phyloP scores from a whole-genome alignment of 768 basidiomycete genomes.

The Suillus discolor region DNA sequence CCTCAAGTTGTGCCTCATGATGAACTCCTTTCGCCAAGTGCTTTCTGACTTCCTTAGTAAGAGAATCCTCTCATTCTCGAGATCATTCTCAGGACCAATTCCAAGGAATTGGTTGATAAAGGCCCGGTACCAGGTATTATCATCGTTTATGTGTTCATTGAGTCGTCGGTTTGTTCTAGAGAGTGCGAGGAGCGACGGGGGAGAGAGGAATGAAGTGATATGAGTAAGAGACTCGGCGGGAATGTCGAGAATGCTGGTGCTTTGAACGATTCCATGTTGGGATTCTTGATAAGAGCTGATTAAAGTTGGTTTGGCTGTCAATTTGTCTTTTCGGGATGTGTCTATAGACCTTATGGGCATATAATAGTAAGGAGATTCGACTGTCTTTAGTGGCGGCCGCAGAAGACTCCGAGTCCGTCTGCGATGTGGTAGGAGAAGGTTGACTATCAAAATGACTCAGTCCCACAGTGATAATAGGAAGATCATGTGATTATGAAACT shows the following conservation, averaged over 20 bases:
- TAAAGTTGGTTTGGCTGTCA: constrained; percentile 32
- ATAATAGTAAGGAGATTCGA: constrained; percentile 43
- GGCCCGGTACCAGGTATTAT: constrained; percentile 80
- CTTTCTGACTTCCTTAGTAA: constrained; percentile 58
- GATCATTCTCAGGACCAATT: constrained; percentile 63
- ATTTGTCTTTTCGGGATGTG: constrained; percentile 40
- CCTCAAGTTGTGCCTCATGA: constrained; percentile 54
- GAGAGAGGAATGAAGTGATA: constrained; percentile 73
- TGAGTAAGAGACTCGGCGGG: constrained; percentile 77
- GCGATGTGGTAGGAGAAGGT: constrained; percentile 19
- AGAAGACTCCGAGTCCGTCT: constrained; percentile 18
- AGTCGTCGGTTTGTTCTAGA: constrained; percentile 53
- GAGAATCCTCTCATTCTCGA: constrained; percentile 45
- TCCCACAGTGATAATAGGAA: background rate
- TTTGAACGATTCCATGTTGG: constrained; percentile 54
- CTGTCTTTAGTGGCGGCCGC: constrained; percentile 21
- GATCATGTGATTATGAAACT: background rate
- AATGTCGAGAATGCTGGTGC: constrained; percentile 43
- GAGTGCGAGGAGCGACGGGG: constrained; percentile 61
- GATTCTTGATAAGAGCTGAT: constrained; percentile 25
- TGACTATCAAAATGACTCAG: background rate
- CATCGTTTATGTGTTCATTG: constrained; percentile 69
- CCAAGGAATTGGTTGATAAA: constrained; percentile 70
- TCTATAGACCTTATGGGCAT: constrained; percentile 64
- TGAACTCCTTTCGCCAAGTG: constrained; percentile 74